A percentile compares a stretch with the other conserved stretches of the same genome.
phyloP scores from a whole-genome alignment of 768 basidiomycete species.

The Lyophyllum decastes region DNA sequence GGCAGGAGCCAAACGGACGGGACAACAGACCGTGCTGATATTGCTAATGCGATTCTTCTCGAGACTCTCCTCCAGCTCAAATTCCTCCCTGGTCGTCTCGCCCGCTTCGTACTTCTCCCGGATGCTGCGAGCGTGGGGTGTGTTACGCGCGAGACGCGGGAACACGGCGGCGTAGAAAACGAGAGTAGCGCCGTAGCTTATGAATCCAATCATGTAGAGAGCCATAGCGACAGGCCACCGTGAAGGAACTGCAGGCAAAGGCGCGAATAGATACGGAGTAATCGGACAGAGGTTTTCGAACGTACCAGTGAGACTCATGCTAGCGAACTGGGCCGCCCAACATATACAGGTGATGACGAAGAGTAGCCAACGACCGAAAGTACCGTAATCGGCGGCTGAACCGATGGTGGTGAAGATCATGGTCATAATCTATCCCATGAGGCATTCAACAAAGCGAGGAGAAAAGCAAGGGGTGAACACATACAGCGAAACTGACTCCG shows the following conservation, averaged over 20 bases:
- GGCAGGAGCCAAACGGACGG: neutral
- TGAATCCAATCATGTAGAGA: conserved; percentile 77
- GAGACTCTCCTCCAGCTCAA: conserved; percentile 73
- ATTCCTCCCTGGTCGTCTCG: conserved; percentile 59
- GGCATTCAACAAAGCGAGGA: neutral
- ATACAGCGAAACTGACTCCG: conserved; percentile 71
- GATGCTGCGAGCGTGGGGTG: conserved; percentile 57
- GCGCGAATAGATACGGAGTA: neutral
- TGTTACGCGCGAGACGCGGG: conserved; percentile 81
- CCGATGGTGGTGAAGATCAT: conserved; percentile 79
- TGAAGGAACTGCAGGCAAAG: conserved; percentile 47
- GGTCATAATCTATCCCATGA: conserved; percentile 62
- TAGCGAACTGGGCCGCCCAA: conserved; percentile 81
- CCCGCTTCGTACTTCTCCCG: conserved; percentile 59
- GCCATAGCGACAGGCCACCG: conserved; percentile 80
- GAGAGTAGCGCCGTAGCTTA: conserved; percentile 77
- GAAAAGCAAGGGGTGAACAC: conserved; percentile 20
- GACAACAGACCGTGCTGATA: conserved; percentile 67
- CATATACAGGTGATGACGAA: conserved; percentile 70
- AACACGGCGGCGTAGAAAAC: conserved; percentile 82
- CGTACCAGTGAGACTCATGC: conserved; percentile 71
- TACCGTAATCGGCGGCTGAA: conserved; percentile 72
- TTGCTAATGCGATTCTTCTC: conserved; percentile 88
- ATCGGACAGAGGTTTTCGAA: neutral
- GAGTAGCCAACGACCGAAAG: conserved; percentile 80